phyloP scores from a whole-genome alignment of 1,284 basidiomycete genomes.

The Moesziomyces globuligerus region DNA sequence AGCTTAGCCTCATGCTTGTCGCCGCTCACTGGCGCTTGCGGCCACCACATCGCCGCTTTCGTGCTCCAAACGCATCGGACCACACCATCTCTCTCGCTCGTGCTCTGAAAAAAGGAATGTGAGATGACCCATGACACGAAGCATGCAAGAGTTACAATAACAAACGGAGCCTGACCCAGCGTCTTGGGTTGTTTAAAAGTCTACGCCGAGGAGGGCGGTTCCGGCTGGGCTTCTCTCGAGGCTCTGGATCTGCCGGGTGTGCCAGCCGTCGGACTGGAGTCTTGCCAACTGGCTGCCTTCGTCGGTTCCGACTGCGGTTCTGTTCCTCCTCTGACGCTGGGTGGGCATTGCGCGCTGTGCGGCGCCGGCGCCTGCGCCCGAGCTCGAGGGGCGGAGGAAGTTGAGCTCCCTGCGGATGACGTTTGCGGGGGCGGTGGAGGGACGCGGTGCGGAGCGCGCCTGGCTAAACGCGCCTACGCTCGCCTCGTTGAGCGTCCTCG shows the following conservation, averaged over 20 bases:
- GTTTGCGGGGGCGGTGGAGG: constrained; percentile 43
- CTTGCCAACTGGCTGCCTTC: constrained; percentile 34
- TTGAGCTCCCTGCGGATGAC: constrained; percentile 13
- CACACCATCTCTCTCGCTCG: too few species aligned
- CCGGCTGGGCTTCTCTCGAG: constrained; percentile 51
- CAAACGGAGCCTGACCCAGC: not conserved
- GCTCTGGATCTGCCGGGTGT: constrained; percentile 49
- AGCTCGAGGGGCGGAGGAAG: constrained; percentile 30
- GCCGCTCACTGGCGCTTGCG: too few species aligned
- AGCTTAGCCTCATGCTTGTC: too few species aligned
- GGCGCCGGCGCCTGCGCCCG: constrained; percentile 4
- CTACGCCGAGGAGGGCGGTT: constrained; percentile 47
- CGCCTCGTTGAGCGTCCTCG: constrained; percentile 10
- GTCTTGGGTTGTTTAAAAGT: constrained; percentile 21
- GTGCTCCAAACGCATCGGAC: too few species aligned
- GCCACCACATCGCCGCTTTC: too few species aligned
- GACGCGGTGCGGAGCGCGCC: constrained; percentile 10
- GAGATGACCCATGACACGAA: not conserved
- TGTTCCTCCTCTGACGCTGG: constrained; percentile 20
- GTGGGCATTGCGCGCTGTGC: not conserved
- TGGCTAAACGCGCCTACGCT: constrained; percentile 17
- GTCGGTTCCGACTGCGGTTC: constrained; percentile 18
- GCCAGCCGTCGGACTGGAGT: constrained; percentile 55
- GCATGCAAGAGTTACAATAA: not conserved
- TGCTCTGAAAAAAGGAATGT: not conserved